Evolutionary conservation across 2,329 filamentous ascomycete genomes (phyloP).

Genomic region (Colletotrichum karsti): DNA sequence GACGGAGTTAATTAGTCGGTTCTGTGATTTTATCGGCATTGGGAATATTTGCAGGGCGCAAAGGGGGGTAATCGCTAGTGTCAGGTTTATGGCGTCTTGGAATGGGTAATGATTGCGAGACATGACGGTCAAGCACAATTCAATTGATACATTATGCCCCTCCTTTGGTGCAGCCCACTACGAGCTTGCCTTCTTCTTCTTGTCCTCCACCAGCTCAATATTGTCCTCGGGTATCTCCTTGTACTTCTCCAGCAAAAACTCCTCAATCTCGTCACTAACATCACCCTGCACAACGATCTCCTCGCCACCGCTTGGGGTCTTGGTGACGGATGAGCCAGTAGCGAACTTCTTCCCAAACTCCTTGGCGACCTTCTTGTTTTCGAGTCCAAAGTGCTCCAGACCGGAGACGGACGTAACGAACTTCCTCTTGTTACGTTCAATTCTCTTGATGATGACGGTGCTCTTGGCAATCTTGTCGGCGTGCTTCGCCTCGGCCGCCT

Average conservation of each 20-base stretch:
- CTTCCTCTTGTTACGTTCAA: constrained; percentile 98
- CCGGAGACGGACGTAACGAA: constrained; percentile 93
- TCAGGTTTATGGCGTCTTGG: constrained; percentile 2
- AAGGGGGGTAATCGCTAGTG: not conserved
- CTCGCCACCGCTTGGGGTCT: constrained; percentile 84
- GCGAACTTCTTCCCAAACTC: constrained; percentile 99
- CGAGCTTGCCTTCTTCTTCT: constrained; percentile 75
- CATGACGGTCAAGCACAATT: constrained; percentile 11
- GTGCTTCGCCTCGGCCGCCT: constrained; percentile 84
- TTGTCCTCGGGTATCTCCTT: constrained; percentile 93
- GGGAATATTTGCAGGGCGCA: not conserved
- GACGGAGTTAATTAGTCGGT: not conserved
- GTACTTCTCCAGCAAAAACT: constrained; percentile 90
- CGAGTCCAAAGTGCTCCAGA: constrained; percentile 88
- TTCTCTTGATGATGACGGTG: constrained; percentile 91
- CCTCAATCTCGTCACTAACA: constrained; percentile 91
- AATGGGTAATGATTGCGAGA: constrained; percentile 15
- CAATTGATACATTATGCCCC: constrained; percentile 12
- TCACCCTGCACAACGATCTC: constrained; percentile 99
- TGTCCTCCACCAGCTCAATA: constrained; percentile 93
- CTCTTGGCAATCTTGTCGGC: constrained; percentile 84
- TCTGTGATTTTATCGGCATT: not conserved
- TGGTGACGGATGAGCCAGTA: constrained; percentile 91
- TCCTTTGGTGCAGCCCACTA: constrained; percentile 24
- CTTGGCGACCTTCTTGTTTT: constrained; percentile 95